These are phyloP conservation scores for Penicillium sp. DNA, from an alignment of 2,329 filamentous ascomycete genomes.

Conservation along the genomic window DNA sequence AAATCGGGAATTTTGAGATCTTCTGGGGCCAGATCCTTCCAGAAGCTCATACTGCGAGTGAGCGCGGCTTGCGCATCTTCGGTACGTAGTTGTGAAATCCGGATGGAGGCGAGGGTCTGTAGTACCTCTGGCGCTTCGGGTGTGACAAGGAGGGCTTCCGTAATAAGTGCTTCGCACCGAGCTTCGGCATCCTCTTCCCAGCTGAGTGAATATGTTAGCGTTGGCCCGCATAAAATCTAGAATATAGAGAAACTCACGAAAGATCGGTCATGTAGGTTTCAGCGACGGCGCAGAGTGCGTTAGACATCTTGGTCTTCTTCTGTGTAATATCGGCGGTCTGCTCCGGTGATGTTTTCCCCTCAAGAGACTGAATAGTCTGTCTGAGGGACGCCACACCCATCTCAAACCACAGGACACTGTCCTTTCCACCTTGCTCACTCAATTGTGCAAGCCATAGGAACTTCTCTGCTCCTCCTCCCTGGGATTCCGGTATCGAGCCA, in stretches of 20 bases:
- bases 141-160: slow-evolving; percentile 82
- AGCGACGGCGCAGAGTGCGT: slow-evolving; percentile 87
- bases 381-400: slow-evolving; percentile 69
- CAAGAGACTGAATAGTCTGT: slow-evolving; percentile 65
- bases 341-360: slow-evolving; percentile 47
- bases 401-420: slow-evolving; percentile 63
- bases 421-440: slow-evolving; percentile 62
- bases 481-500: slow-evolving; percentile 66
- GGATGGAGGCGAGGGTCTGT: slow-evolving; percentile 90
- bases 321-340: slow-evolving; percentile 56
- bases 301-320: slow-evolving; percentile 78
- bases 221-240: neutral
- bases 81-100: slow-evolving; percentile 78
- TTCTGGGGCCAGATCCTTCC: slow-evolving; percentile 73
- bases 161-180: slow-evolving; percentile 83
- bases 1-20: slow-evolving; percentile 80
- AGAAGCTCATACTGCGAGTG: slow-evolving; percentile 74
- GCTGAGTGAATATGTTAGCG: slow-evolving; percentile 33
- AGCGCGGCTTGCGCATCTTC: slow-evolving; percentile 81
- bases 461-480: slow-evolving; percentile 86
- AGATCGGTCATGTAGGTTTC: slow-evolving; percentile 99
- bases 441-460: slow-evolving; percentile 94
- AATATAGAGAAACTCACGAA: slow-evolving; percentile 55
- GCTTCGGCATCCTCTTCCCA: slow-evolving; percentile 87
- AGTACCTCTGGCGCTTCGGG: slow-evolving; percentile 83